phyloP scores from a whole-genome alignment of 768 basidiomycete genomes.

The Cystofilobasidium ferigula region DNA sequence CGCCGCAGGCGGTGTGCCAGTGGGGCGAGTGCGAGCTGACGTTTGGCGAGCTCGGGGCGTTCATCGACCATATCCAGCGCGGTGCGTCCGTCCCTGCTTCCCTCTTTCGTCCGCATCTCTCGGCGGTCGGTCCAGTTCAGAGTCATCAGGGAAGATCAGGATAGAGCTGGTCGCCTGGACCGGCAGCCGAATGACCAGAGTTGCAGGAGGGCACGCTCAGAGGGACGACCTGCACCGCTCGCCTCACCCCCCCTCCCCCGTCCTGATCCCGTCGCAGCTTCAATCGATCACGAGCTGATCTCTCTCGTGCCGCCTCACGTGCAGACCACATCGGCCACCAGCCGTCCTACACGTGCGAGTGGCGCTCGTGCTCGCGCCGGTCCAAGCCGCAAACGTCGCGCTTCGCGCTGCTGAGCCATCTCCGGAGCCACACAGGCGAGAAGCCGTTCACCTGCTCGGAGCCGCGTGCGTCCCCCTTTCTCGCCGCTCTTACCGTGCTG shows the following conservation, averaged over 20 bases:
- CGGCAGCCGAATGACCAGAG: too few relatives aligned
- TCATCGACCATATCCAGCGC: conserved; percentile 73
- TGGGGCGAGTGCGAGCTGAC: conserved; percentile 67
- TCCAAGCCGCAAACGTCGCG: conserved; percentile 77
- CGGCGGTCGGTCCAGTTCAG: background rate
- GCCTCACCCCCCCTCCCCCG: background rate
- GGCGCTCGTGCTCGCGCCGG: conserved; percentile 66
- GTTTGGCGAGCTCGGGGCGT: conserved; percentile 25
- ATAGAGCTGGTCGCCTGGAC: too few relatives aligned
- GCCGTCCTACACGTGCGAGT: conserved; percentile 87
- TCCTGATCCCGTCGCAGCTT: background rate
- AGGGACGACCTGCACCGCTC: too few relatives aligned
- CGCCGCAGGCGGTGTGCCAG: conserved; percentile 43
- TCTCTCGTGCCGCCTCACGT: conserved; percentile 10
- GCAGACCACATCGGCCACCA: conserved; percentile 65
- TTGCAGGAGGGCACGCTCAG: too few relatives aligned
- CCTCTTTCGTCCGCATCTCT: background rate
- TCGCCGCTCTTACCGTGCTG: background rate
- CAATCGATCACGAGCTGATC: conserved; percentile 1
- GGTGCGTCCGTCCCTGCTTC: conserved; percentile 44
- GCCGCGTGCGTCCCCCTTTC: conserved; percentile 50
- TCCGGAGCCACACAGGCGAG: conserved; percentile 86
- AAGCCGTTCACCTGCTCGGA: conserved; percentile 76
- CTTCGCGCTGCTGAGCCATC: conserved; percentile 80
- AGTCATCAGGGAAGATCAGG: too few relatives aligned